Base-by-base conservation (phyloP, 495 filamentous ascomycete species). In the Talaromyces trachyspermus region DNA sequence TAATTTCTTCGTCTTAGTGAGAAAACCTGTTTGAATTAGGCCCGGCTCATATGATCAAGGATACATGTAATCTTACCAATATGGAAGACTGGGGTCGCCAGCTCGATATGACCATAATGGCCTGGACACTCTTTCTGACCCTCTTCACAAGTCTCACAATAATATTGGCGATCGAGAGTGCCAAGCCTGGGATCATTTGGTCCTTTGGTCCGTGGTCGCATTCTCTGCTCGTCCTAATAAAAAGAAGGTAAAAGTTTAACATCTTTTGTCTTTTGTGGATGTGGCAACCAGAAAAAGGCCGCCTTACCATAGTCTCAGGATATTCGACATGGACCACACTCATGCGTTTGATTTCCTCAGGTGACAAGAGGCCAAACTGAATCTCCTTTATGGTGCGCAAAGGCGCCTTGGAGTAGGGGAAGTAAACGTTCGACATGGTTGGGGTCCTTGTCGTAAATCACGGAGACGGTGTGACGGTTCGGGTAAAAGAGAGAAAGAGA, bases 341-440 rank as follows among this genome's bases (percentile, higher is more conserved):
- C 88, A 95, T 90, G 49, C 80, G 85, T 72, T 97, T 97, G 69
- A 95, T 94, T 66, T 99, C 94, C 61, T 97, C 91, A 1, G 94
- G 92, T 14, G 89, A 90, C 58, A 95, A 73, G 50, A 99, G 81
- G 57, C 92, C 92, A 66, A 99, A 99, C 71, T 97, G 94, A 53
- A 99, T 95, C 77, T 97, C 92, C 76, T 95, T 80, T 52, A 99
- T 88, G 47, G 84, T 88, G 73, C 89, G 88, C 77, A 95, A 72
- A 56, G 89, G 88, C 80, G 92, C 92, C 74, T 87, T 89, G 55
- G 92, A 97, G 62, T 88, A 84, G 47, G 84, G 77, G 55, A 95
- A 95, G 60, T 83, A 84, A 57, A 95, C 83, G 71, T 94, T 92
- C 76, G 89, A 81, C 92, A 96, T 97, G 59, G 59, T 89, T 61